These are phyloP conservation scores for Penicillium soppii DNA, from an alignment of 495 filamentous ascomycete species.

Conservation along the genomic window DNA sequence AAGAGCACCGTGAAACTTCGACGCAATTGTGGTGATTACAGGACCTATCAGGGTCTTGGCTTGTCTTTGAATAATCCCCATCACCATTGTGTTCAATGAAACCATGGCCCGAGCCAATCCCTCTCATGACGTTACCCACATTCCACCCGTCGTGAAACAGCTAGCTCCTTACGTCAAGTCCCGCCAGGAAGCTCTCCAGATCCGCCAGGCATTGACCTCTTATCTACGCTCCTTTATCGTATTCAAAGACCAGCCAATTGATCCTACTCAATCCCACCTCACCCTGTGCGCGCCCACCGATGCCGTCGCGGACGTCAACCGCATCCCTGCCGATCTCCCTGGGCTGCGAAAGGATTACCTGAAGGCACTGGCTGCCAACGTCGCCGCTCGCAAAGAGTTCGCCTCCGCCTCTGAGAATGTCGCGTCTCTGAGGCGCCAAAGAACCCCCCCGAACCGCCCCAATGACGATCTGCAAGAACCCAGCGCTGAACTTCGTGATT, in stretches of 20 bases:
- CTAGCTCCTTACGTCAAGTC: constrained; percentile 46
- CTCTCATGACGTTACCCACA: constrained; percentile 28
- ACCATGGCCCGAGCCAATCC: constrained; percentile 22
- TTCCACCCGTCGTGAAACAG: constrained; percentile 40
- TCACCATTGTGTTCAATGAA: constrained; percentile 24
- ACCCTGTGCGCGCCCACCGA: constrained; percentile 37
- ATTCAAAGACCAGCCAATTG: constrained; percentile 30
- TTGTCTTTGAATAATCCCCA: not conserved
- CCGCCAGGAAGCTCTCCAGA: constrained; percentile 45
- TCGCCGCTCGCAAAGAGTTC: constrained; percentile 52
- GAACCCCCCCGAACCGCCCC: constrained; percentile 8
- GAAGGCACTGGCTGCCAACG: constrained; percentile 57
- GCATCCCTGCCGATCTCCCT: constrained; percentile 36
- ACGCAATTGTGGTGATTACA: not conserved
- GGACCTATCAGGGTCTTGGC: constrained; percentile 2
- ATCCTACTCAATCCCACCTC: constrained; percentile 32
- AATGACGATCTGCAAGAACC: constrained; percentile 25
- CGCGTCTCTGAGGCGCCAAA: constrained; percentile 19
- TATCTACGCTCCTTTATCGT: constrained; percentile 44
- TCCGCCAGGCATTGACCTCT: constrained; percentile 43
- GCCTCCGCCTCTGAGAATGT: constrained; percentile 31
- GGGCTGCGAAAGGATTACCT: constrained; percentile 53
- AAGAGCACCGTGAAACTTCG: constrained; percentile 18
- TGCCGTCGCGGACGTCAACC: constrained; percentile 35
- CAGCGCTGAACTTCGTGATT: constrained; percentile 43